These are phyloP conservation scores for Colletotrichum sp. DNA, from an alignment of 2,329 filamentous ascomycete species.

Conservation along the genomic window DNA sequence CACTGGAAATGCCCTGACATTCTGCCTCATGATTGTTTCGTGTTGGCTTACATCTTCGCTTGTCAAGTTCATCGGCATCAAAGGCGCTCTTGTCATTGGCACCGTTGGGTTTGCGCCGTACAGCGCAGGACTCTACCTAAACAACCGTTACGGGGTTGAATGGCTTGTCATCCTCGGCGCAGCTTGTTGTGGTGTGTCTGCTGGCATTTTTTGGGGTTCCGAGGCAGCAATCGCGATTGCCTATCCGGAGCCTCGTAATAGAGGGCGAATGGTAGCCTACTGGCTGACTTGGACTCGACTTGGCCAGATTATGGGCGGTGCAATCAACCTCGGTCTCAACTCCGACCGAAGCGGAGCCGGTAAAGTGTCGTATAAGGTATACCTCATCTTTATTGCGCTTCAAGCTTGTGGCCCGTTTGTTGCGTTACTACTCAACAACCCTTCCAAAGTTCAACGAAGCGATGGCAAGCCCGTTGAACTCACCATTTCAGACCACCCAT, in stretches of 20 bases:
- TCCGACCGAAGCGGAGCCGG: conserved; percentile 44
- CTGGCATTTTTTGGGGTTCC: conserved; percentile 40
- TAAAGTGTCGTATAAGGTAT: conserved; percentile 49
- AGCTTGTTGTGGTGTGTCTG: conserved; percentile 43
- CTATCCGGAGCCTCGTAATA: conserved; percentile 70
- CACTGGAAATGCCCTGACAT: conserved; percentile 72
- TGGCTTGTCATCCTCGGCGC: conserved; percentile 50
- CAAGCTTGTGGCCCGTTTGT: conserved; percentile 50
- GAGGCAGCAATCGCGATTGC: conserved; percentile 38
- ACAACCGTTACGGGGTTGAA: conserved; percentile 46
- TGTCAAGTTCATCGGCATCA: conserved; percentile 39
- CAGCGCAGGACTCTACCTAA: conserved; percentile 46
- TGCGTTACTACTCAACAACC: conserved; percentile 48
- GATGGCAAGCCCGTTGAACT: conserved; percentile 40
- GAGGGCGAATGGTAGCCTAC: conserved; percentile 64
- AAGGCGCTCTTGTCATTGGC: conserved; percentile 43
- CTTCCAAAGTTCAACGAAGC: conserved; percentile 46
- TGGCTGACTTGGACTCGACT: conserved; percentile 66
- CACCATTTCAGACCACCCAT: conserved; percentile 45
- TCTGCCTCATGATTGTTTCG: conserved; percentile 55
- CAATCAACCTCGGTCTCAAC: conserved; percentile 56
- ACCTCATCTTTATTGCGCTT: conserved; percentile 44
- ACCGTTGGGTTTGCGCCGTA: conserved; percentile 48
- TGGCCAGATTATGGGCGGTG: conserved; percentile 56
- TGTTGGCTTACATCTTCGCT: conserved; percentile 44